phyloP scores from a whole-genome alignment of 108 stramenopile genomes.

The Schizochytrium sp. region DNA sequence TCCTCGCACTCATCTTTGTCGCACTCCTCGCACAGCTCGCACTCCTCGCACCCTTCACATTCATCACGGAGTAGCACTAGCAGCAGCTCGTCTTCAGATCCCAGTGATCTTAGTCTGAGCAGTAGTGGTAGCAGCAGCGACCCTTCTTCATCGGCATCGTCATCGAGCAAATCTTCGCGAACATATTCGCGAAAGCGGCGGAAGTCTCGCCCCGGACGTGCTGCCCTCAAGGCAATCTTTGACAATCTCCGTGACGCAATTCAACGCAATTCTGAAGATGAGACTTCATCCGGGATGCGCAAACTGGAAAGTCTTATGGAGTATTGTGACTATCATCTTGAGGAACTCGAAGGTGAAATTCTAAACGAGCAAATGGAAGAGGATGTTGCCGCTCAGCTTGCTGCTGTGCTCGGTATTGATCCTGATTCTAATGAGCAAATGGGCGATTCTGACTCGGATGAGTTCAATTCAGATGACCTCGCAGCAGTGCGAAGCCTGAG shows the following conservation, averaged over 20 bases:
- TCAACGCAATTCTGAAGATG: background rate
- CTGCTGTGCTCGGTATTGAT: background rate
- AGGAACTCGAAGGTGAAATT: conserved; percentile 42
- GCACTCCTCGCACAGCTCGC: conserved; percentile 7
- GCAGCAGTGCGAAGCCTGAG: background rate
- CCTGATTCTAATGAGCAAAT: background rate
- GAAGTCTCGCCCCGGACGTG: background rate
- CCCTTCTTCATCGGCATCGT: background rate
- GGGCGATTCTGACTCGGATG: background rate
- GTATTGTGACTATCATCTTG: background rate
- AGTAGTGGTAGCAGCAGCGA: background rate
- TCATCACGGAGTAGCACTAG: background rate
- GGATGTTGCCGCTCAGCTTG: conserved; percentile 35
- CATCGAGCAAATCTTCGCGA: conserved; percentile 19
- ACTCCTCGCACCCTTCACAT: background rate
- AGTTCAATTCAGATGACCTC: background rate
- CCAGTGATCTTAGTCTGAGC: background rate
- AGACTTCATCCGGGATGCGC: conserved; percentile 3
- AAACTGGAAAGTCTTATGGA: conserved; percentile 46
- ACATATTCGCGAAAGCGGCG: background rate
- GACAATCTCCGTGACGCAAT: conserved; percentile 27
- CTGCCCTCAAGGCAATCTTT: conserved; percentile 24
- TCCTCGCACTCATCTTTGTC: background rate
- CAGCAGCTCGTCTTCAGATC: background rate
- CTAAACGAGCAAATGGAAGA: background rate